Evolutionary conservation across 768 basidiomycete species (phyloP).

Genomic region (Cyclocybe cylindracea): DNA sequence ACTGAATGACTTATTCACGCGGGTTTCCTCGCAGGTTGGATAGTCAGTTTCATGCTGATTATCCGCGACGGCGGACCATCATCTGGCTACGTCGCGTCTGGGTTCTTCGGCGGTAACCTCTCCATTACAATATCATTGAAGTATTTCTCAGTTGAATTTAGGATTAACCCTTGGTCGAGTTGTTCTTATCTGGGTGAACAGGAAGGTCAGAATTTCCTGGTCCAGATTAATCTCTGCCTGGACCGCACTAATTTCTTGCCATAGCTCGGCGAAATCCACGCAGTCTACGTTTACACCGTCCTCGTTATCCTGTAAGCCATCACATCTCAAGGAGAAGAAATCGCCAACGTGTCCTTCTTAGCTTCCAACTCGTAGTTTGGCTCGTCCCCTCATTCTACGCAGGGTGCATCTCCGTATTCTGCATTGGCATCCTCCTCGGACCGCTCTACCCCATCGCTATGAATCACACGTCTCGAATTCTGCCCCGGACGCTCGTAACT

Average conservation of each 20-base stretch:
- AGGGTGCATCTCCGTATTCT: constrained; percentile 57
- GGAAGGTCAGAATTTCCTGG: constrained; percentile 6
- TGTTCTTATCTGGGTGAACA: constrained; percentile 53
- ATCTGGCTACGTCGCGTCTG: constrained; percentile 54
- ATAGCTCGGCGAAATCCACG: constrained; percentile 55
- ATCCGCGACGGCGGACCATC: constrained; percentile 35
- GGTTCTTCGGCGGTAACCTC: constrained; percentile 45
- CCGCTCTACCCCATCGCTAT: constrained; percentile 74
- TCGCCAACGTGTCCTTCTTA: not conserved
- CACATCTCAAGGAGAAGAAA: not conserved
- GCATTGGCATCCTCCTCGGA: constrained; percentile 66
- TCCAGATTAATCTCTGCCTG: not conserved
- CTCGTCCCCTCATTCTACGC: constrained; percentile 42
- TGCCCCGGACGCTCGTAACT: constrained; percentile 68
- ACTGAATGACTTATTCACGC: constrained; percentile 8
- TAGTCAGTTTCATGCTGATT: constrained; percentile 54
- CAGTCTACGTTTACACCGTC: constrained; percentile 50
- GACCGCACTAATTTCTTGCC: not conserved
- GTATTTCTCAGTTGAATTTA: constrained; percentile 16
- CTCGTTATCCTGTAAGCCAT: constrained; percentile 46
- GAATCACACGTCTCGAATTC: constrained; percentile 62
- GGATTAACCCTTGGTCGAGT: constrained; percentile 59
- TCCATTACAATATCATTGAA: not conserved
- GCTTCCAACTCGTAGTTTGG: constrained; percentile 22
- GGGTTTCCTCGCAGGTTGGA: constrained; percentile 50